Evolutionary conservation across 768 basidiomycete species (phyloP), one percentile per base, ranked within the genome.

Genomic region (Mycena rosella): DNA sequence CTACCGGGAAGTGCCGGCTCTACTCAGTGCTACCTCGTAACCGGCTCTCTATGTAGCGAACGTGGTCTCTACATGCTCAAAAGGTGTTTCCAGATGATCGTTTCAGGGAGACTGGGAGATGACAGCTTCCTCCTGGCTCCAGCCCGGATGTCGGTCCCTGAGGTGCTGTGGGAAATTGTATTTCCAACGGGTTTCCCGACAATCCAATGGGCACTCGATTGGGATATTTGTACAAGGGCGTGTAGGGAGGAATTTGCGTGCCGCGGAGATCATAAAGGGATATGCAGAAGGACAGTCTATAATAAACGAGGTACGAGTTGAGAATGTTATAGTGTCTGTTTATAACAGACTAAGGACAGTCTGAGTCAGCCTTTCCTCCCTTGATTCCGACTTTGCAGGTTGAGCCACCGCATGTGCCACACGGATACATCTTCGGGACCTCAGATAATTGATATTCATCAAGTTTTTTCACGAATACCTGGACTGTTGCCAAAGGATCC

Each of bases 111-210:
- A n/a, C n/a, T n/a, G n/a, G n/a, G n/a, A n/a, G n/a, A n/a, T n/a
- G n/a, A n/a, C n/a, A n/a, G n/a, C n/a, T n/a, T n/a, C n/a, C n/a
- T n/a, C n/a, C n/a, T n/a, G n/a, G n/a, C n/a, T n/a, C n/a, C n/a
- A n/a, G n/a, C n/a, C n/a, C n/a, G n/a, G n/a, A n/a, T n/a, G n/a
- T n/a, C n/a, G n/a, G n/a, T n/a, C 57, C 29, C 15, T 32, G 7
- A 60, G 26, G 17, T 60, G 60, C 49, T 30, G 22, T 14, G 26
- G 47, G 36, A 40, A 60, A 20, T 60, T 52, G 20, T 52, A 60
- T 26, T 60, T 60, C 60, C 60, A 60, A 30, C 52, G 60, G 2
- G 36, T 29, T 18, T 60, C 34, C 0, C 30, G n/a, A 29, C 48
- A 60, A 1, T 34, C 26, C 17, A 51, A 17, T 5, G 48, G 11